Evolutionary conservation across 257 asterid genomes (phyloP), one percentile per base, ranked within the genome.

Genomic region (Galeopsis tetrahit): DNA sequence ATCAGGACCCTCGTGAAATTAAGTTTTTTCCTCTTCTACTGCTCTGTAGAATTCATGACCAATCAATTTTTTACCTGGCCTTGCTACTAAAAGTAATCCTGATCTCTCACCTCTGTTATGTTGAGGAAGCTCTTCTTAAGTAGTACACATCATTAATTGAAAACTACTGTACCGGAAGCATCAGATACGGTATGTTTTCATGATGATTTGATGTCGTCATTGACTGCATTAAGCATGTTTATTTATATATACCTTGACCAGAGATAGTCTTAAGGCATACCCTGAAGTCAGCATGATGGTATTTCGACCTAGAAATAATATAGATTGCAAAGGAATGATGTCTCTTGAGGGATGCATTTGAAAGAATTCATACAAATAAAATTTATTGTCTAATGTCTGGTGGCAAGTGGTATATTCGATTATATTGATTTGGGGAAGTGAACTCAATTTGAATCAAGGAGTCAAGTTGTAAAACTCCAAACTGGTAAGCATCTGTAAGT

Each of bases 141-240:
- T 9, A 34, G 57, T 10, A 36, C 17, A 43, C 67, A 44, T 57
- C 11, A 13, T 9, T 28, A 6, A 11, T 63, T 35, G 7, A 55
- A 53, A 13, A 31, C 48, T 63, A 53, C 32, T 52, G 7, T 40
- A 53, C 10, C 34, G 17, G 71, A 63, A 52, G 63, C 43, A 13
- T 63, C 42, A 68, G 15, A 9, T 31, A 28, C 2, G 0, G 10
- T 49, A 55, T 40, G n/a, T 49, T 69, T 38, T 52, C 9, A 15
- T 63, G 77, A 73, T 73, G 71, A 51, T 63, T 60, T 33, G 3
- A 6, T 71, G 40, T 31, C 66, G 34, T 40, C 69, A 35, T 71
- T 7, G 11, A 34, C 63, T 38, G 33, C 46, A 63, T 39, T 39
- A 52, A 63, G 35, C 71, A 21, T 38, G 13, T 48, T 7, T 39